Percentiles rank a stretch among this genome's conserved stretches.
These are phyloP conservation scores for peach (Prunus persica) DNA, from an alignment of 306 rosid species.

Conservation along the genomic window Prunus_persica_NCBIv2 NC_034011.1:2597501-2598000, in stretches of 20 bases:
- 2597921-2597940: conserved; percentile 4
- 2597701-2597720: not conserved
- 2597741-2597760: not conserved
- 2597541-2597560: not conserved
- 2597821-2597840: not conserved
- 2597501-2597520: not conserved
- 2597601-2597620: too few relatives aligned
- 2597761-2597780: not conserved
- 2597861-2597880: too few relatives aligned
- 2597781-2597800: not conserved
- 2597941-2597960: not conserved
- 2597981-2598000: not conserved
- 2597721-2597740: not conserved
- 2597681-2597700: not conserved
- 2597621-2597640: too few relatives aligned
- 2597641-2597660: too few relatives aligned
- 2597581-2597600: not conserved
- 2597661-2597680: too few relatives aligned
- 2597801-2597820: not conserved
- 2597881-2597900: not conserved
- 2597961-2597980: not conserved
- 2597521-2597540: not conserved
- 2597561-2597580: not conserved
- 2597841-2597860: not conserved
- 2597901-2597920: not conserved